Conservation (phyloP, 345 rosid species). For the Salix purpurea region DNA sequence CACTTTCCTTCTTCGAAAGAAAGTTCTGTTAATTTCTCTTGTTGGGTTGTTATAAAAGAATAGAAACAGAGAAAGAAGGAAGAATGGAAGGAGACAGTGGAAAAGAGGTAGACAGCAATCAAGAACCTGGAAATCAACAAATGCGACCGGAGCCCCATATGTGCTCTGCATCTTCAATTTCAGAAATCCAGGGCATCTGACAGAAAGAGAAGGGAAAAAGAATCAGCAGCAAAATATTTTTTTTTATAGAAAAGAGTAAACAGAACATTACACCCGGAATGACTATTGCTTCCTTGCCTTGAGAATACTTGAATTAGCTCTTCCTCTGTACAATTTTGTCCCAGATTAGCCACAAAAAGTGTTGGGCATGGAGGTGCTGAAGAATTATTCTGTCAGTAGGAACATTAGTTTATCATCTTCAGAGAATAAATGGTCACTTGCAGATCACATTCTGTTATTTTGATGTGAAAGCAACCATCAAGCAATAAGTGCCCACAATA, state of each 20-base stretch:
- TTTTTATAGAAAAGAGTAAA: neutral
- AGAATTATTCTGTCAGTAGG: conserved; percentile 40
- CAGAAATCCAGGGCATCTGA: conserved; percentile 74
- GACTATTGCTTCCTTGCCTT: conserved; percentile 36
- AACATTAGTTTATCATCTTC: conserved; percentile 2
- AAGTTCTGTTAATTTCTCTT: neutral
- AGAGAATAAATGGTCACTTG: neutral
- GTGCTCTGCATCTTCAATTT: conserved; percentile 81
- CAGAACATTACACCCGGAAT: conserved; percentile 2
- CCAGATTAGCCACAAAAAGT: conserved; percentile 78
- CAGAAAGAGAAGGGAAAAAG: neutral
- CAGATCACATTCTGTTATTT: neutral
- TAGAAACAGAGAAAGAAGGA: neutral
- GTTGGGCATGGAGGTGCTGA: conserved; percentile 82
- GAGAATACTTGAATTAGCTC: conserved; percentile 79
- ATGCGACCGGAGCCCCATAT: conserved; percentile 77
- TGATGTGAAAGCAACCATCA: neutral
- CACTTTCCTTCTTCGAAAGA: neutral
- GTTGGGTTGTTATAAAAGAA: neutral
- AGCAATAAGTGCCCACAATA: neutral
- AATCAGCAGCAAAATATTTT: neutral
- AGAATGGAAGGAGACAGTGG: neutral
- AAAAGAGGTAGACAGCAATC: neutral
- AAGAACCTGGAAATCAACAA: conserved; percentile 82
- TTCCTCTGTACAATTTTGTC: conserved; percentile 74